Percentiles rank a stretch among this genome's conserved stretches.
Conservation (phyloP, 2,329 filamentous ascomycete genomes). For the Fusarium virguliforme region DNA sequence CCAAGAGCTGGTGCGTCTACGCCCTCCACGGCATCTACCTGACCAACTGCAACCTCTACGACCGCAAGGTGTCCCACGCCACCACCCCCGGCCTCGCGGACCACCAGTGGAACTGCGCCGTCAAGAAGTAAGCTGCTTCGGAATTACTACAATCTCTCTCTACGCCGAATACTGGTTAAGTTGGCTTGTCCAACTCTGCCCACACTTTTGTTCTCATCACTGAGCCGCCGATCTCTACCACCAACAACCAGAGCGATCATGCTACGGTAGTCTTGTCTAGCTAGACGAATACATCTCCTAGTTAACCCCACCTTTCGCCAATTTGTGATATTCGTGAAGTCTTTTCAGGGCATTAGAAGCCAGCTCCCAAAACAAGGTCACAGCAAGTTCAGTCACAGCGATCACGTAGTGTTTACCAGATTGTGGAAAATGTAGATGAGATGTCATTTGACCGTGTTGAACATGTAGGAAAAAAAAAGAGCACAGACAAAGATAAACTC, state of each 20-base stretch:
- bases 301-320: background rate
- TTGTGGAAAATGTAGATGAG: too few species aligned
- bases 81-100: background rate
- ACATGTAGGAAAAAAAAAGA: too few species aligned
- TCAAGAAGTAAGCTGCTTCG: constrained; percentile 1
- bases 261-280: constrained; percentile 6
- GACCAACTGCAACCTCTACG: constrained; percentile 3
- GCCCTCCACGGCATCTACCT: background rate
- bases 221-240: background rate
- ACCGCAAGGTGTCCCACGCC: background rate
- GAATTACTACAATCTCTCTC: background rate
- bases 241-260: background rate
- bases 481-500: too few species aligned
- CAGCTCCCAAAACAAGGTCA: too few species aligned
- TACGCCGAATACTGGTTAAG: too few species aligned
- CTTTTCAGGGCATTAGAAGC: too few species aligned
- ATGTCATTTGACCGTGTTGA: too few species aligned
- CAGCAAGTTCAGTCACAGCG: too few species aligned
- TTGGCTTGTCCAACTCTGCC: background rate
- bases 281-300: constrained; percentile 5
- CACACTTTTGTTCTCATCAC: background rate
- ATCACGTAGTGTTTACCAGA: too few species aligned
- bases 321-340: background rate
- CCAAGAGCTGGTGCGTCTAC: constrained; percentile 10
- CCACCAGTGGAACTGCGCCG: background rate